These are phyloP conservation scores for Trametes cingulata DNA, from an alignment of 768 basidiomycete species.

Conservation along the genomic window DNA sequence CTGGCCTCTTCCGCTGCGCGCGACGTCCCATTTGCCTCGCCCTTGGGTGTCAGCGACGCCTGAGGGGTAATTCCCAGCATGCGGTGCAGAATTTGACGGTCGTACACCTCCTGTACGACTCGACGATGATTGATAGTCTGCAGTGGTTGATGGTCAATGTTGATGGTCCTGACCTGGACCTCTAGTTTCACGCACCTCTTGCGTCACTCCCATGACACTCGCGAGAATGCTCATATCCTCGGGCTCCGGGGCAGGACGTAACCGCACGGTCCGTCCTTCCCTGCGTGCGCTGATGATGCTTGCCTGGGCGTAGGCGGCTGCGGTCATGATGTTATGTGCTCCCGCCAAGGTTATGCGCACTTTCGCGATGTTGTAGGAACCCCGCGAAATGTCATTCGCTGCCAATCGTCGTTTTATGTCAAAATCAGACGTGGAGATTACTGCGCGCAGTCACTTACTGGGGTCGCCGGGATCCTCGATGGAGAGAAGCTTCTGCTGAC, in stretches of 20 bases:
- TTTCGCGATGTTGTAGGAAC: slow-evolving; percentile 80
- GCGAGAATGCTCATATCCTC: slow-evolving; percentile 79
- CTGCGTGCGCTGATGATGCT: slow-evolving; percentile 60
- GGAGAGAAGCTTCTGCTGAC: slow-evolving; percentile 59
- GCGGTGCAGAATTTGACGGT: slow-evolving; percentile 57
- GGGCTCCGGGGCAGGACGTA: slow-evolving; percentile 47
- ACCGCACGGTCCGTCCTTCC: slow-evolving; percentile 47
- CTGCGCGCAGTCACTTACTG: slow-evolving; percentile 50
- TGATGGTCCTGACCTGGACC: slow-evolving; percentile 4
- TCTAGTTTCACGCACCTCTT: slow-evolving; percentile 60
- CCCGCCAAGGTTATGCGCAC: slow-evolving; percentile 85
- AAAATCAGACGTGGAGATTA: neutral
- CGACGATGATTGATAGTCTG: slow-evolving; percentile 77
- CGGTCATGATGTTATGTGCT: slow-evolving; percentile 75
- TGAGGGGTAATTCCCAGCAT: slow-evolving; percentile 47
- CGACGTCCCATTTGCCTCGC: slow-evolving; percentile 10
- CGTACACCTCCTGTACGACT: slow-evolving; percentile 68
- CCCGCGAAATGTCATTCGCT: slow-evolving; percentile 94
- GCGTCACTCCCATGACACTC: slow-evolving; percentile 78
- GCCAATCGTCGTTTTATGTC: neutral
- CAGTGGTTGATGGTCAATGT: slow-evolving; percentile 9
- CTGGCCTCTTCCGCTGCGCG: slow-evolving; percentile 26
- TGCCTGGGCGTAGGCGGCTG: slow-evolving; percentile 66
- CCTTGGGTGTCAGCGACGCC: slow-evolving; percentile 7
- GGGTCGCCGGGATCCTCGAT: slow-evolving; percentile 94